Percentiles rank a stretch among this genome's conserved stretches.
phyloP scores from a whole-genome alignment of 106 monocot genomes.

The Dioscorea zingiberensis region DNA sequence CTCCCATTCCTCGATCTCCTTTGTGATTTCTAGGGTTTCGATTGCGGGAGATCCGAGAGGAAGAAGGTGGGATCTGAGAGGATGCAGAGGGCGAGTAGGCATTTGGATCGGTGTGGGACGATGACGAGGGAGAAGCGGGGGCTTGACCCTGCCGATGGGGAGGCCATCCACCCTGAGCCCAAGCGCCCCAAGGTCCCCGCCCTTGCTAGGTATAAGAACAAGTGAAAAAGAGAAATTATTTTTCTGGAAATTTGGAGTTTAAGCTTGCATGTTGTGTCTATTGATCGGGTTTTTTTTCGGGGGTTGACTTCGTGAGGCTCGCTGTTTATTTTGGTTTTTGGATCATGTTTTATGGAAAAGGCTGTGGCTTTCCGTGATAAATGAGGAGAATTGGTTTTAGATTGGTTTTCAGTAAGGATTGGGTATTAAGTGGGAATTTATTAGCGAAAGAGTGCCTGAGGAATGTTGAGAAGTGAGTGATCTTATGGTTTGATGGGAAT shows the following conservation, averaged over 20 bases:
- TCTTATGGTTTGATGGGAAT: neutral
- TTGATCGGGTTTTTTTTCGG: neutral
- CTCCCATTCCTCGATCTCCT: too few species aligned
- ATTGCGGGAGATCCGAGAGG: too few species aligned
- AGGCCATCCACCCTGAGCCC: slow-evolving; percentile 28
- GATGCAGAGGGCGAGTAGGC: slow-evolving; percentile 31
- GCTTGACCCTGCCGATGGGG: slow-evolving; percentile 23
- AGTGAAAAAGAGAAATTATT: neutral
- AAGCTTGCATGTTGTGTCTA: too few species aligned
- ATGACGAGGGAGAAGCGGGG: slow-evolving; percentile 43
- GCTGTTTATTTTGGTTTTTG: neutral
- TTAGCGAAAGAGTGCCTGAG: neutral
- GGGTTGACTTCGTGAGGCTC: neutral
- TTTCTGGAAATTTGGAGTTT: neutral
- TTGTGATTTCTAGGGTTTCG: too few species aligned
- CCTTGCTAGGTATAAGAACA: slow-evolving; percentile 36
- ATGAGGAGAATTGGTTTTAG: neutral
- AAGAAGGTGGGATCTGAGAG: neutral
- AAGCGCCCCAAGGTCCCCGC: slow-evolving; percentile 44
- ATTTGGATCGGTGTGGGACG: slow-evolving; percentile 13
- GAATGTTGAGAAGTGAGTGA: neutral
- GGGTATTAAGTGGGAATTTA: neutral
- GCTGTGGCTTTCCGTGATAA: neutral
- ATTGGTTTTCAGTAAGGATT: neutral
- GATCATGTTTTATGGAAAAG: neutral